Evolutionary conservation across 2,329 filamentous ascomycete genomes (phyloP).

Genomic region (Xylariaceae sp.): DNA sequence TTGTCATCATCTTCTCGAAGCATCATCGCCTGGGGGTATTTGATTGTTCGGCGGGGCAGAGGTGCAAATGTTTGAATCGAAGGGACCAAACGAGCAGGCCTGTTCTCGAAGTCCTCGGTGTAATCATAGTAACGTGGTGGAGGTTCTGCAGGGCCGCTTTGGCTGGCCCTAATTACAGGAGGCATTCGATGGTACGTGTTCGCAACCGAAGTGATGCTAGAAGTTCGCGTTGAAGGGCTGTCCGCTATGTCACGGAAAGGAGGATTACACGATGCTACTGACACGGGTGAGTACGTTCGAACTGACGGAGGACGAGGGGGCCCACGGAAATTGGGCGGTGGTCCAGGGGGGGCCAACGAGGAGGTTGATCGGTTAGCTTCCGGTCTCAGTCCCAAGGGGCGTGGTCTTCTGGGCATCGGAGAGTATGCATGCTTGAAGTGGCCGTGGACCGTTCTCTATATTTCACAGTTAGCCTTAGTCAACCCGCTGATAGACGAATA

Average conservation of each 20-base stretch:
- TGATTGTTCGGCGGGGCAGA: slow-evolving; percentile 29
- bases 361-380: slow-evolving; percentile 51
- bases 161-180: slow-evolving; percentile 36
- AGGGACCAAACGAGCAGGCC: slow-evolving; percentile 26
- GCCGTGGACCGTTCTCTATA: slow-evolving; percentile 54
- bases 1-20: slow-evolving; percentile 37
- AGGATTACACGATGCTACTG: slow-evolving; percentile 40
- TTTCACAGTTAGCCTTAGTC: slow-evolving; percentile 20
- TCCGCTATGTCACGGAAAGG: slow-evolving; percentile 44
- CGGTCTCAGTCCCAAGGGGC: slow-evolving; percentile 48
- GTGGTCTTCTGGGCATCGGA: slow-evolving; percentile 45
- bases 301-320: slow-evolving; percentile 31
- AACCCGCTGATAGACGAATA: background rate
- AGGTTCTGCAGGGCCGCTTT: slow-evolving; percentile 32
- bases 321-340: slow-evolving; percentile 31
- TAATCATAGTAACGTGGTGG: slow-evolving; percentile 59
- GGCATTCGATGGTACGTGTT: slow-evolving; percentile 52
- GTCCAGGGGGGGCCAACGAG: slow-evolving; percentile 44
- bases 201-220: slow-evolving; percentile 58
- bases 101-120: slow-evolving; percentile 56
- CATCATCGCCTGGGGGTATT: slow-evolving; percentile 31
- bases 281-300: slow-evolving; percentile 47
- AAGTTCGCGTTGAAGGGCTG: slow-evolving; percentile 50
- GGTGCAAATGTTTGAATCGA: slow-evolving; percentile 33
- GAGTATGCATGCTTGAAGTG: slow-evolving; percentile 49